Conservation (phyloP, 148 eudicot genomes). For the Vaccinium darrowii region DNA sequence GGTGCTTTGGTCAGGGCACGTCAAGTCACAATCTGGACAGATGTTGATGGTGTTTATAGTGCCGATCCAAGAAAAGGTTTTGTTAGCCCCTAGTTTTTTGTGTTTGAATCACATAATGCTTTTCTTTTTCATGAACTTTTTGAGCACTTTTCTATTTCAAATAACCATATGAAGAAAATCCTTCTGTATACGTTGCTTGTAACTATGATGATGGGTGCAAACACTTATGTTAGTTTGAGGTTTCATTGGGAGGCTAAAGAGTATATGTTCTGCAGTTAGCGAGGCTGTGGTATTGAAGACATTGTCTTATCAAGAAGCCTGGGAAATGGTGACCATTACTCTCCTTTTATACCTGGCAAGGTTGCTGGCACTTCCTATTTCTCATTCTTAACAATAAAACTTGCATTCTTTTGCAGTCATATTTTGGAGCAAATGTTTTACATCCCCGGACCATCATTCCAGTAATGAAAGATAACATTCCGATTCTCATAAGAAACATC, state of each 20-base stretch:
- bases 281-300: slow-evolving; percentile 88
- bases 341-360: slow-evolving; percentile 11
- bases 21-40: slow-evolving; percentile 99
- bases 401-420: slow-evolving; percentile 63
- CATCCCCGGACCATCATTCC: slow-evolving; percentile 99
- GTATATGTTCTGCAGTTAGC: slow-evolving; percentile 61
- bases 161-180: neutral
- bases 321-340: slow-evolving; percentile 85
- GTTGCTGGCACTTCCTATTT: neutral
- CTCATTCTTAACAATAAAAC: slow-evolving; percentile 5
- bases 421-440: slow-evolving; percentile 98
- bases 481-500: slow-evolving; percentile 92
- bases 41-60: slow-evolving; percentile 96
- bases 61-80: slow-evolving; percentile 99
- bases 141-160: neutral
- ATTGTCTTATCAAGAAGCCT: slow-evolving; percentile 96
- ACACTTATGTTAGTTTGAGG: neutral
- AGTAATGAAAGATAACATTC: slow-evolving; percentile 87
- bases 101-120: neutral
- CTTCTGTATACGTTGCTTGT: neutral
- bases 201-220: neutral
- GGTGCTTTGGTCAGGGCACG: slow-evolving; percentile 86
- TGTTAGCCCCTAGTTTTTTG: neutral
- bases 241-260: slow-evolving; percentile 18
- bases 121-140: neutral